phyloP scores from a whole-genome alignment of 2,329 filamentous ascomycete genomes.

The Exserohilum turcica region DNA sequence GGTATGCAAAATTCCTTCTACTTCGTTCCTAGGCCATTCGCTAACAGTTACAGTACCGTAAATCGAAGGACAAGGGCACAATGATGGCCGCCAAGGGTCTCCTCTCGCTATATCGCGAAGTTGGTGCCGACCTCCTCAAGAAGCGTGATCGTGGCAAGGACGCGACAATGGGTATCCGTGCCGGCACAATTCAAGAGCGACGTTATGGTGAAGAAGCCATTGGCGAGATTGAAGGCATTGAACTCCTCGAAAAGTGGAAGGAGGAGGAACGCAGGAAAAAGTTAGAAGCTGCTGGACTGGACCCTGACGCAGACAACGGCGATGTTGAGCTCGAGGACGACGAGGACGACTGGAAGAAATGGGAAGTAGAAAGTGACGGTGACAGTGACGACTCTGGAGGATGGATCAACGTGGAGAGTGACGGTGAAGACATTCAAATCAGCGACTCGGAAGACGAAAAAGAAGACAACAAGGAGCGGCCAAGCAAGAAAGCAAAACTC shows the following conservation, averaged over 20 bases:
- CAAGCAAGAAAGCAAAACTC: constrained; percentile 67
- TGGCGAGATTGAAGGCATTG: constrained; percentile 90
- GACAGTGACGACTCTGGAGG: constrained; percentile 77
- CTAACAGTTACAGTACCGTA: constrained; percentile 66
- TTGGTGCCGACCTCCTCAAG: constrained; percentile 84
- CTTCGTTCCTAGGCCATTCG: not conserved
- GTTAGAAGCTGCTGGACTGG: constrained; percentile 69
- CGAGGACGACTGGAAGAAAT: constrained; percentile 60
- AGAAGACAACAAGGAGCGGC: constrained; percentile 57
- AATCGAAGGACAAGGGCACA: constrained; percentile 98
- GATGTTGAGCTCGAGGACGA: constrained; percentile 67
- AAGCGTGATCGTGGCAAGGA: constrained; percentile 91
- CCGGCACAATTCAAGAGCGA: constrained; percentile 74
- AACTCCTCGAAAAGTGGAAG: constrained; percentile 91
- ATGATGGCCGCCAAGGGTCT: constrained; percentile 97
- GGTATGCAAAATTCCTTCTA: constrained; percentile 24
- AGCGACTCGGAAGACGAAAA: constrained; percentile 73
- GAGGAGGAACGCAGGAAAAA: constrained; percentile 82
- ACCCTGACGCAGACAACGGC: constrained; percentile 64
- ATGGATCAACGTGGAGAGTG: constrained; percentile 89
- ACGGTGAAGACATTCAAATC: constrained; percentile 75
- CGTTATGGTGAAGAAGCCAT: constrained; percentile 81
- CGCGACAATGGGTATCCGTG: constrained; percentile 79
- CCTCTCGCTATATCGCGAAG: constrained; percentile 86
- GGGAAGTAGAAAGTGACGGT: constrained; percentile 64